A percentile compares a stretch with the other conserved stretches of the same genome.
Conservation (phyloP, 805 yeast genomes). For the Candida succiphila region DNA sequence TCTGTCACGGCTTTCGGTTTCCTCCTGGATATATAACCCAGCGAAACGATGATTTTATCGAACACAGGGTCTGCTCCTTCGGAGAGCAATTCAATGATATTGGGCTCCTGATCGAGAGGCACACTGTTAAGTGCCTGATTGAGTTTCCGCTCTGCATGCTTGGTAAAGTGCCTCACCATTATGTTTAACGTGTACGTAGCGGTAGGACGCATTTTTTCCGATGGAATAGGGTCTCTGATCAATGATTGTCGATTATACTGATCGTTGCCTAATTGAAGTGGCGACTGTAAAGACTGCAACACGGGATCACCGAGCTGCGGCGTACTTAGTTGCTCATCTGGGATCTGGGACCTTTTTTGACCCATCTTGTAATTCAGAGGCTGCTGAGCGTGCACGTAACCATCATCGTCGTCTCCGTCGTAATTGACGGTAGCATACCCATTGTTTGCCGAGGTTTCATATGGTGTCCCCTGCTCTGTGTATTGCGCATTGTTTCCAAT, state of each 20-base stretch:
- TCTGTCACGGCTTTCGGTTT: constrained; percentile 95
- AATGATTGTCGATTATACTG: too few species aligned
- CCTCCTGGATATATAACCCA: constrained; percentile 83
- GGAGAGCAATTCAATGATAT: constrained; percentile 65
- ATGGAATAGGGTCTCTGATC: neutral
- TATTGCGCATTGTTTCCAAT: too few species aligned
- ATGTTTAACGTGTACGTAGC: constrained; percentile 87
- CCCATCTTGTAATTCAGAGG: neutral
- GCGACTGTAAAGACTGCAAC: neutral
- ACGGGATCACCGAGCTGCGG: neutral
- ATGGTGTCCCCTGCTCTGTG: too few species aligned
- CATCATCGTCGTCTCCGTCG: neutral
- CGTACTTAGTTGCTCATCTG: neutral
- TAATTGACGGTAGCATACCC: neutral
- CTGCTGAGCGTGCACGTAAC: neutral
- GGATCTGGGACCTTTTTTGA: too few species aligned
- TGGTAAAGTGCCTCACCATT: constrained; percentile 88
- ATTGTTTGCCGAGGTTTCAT: neutral
- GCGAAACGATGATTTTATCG: constrained; percentile 74
- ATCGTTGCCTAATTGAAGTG: neutral
- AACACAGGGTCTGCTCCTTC: constrained; percentile 82
- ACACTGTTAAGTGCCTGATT: constrained; percentile 56
- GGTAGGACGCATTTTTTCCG: constrained; percentile 47
- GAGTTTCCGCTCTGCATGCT: constrained; percentile 84
- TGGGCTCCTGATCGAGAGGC: constrained; percentile 65